These are phyloP conservation scores for Saxophila tyrrhenica DNA, from an alignment of 495 filamentous ascomycete species.

Conservation along the genomic window DNA sequence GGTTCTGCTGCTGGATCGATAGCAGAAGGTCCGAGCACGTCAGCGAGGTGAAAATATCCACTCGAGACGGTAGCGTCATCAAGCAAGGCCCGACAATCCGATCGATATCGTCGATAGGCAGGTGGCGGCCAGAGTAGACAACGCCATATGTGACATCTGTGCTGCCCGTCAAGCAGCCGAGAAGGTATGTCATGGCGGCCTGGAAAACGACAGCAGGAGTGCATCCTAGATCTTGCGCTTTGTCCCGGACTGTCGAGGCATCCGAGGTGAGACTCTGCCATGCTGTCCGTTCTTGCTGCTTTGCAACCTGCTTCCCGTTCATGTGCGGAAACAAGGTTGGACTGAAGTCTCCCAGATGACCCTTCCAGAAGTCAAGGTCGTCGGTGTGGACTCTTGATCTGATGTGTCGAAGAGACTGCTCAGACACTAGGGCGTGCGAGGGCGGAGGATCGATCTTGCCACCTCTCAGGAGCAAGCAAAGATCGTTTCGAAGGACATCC, in stretches of 20 bases:
- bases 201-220: conserved; percentile 59
- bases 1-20: conserved; percentile 48
- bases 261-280: conserved; percentile 2
- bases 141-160: conserved; percentile 64
- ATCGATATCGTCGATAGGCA: conserved; percentile 55
- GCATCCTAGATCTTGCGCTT: conserved; percentile 13
- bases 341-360: conserved; percentile 36
- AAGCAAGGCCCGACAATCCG: conserved; percentile 63
- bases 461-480: conserved; percentile 35
- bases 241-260: not conserved
- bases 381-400: not conserved
- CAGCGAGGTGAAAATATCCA: conserved; percentile 35
- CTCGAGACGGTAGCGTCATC: conserved; percentile 53
- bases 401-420: conserved; percentile 20
- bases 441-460: conserved; percentile 31
- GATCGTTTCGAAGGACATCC: conserved; percentile 56
- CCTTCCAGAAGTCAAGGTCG: conserved; percentile 44
- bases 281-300: not conserved
- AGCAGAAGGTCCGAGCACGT: conserved; percentile 47
- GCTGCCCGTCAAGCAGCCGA: conserved; percentile 47
- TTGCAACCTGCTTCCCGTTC: not conserved
- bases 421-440: conserved; percentile 39
- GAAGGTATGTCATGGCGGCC: conserved; percentile 53
- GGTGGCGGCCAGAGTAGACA: conserved; percentile 62
- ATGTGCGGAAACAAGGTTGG: conserved; percentile 27